Conservation (phyloP, 768 basidiomycete genomes). For the Saitozyma podzolica region DNA sequence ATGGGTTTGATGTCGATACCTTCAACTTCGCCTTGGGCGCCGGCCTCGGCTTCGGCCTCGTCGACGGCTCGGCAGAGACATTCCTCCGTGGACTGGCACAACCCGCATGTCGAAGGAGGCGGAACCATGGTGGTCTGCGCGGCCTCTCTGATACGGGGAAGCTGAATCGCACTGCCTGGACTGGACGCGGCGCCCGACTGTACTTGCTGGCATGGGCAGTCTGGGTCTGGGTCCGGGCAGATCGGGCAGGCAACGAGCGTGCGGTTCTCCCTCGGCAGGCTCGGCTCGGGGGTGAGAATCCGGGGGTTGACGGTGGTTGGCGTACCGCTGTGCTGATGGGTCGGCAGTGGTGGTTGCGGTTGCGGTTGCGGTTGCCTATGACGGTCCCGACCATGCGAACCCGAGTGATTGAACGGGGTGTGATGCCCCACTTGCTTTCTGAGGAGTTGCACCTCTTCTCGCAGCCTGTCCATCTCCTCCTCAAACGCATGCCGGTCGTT, state of each 20-base stretch:
- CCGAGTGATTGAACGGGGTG: too few species aligned
- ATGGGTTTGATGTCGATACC: neutral
- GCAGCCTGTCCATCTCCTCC: constrained; percentile 4
- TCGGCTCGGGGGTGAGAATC: neutral
- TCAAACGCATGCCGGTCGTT: neutral
- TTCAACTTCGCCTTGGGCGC: neutral
- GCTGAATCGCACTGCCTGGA: too few species aligned
- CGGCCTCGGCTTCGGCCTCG: constrained; percentile 15
- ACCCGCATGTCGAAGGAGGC: constrained; percentile 19
- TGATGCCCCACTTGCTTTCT: neutral
- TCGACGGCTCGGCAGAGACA: constrained; percentile 40
- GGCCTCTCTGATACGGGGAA: too few species aligned
- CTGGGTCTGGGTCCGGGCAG: constrained; percentile 47
- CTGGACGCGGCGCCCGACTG: too few species aligned
- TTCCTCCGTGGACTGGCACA: constrained; percentile 37
- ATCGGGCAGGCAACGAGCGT: constrained; percentile 29
- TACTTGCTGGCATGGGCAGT: constrained; percentile 44
- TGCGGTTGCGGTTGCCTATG: too few species aligned
- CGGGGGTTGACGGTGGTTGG: constrained; percentile 2
- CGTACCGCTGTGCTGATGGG: neutral
- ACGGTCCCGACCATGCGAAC: too few species aligned
- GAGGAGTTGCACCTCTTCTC: constrained; percentile 7
- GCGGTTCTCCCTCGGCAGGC: neutral
- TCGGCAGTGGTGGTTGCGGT: neutral
- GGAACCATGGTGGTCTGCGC: too few species aligned